Base-by-base conservation (phyloP, 2,329 filamentous ascomycete species). In the Penicillium sp. region DNA sequence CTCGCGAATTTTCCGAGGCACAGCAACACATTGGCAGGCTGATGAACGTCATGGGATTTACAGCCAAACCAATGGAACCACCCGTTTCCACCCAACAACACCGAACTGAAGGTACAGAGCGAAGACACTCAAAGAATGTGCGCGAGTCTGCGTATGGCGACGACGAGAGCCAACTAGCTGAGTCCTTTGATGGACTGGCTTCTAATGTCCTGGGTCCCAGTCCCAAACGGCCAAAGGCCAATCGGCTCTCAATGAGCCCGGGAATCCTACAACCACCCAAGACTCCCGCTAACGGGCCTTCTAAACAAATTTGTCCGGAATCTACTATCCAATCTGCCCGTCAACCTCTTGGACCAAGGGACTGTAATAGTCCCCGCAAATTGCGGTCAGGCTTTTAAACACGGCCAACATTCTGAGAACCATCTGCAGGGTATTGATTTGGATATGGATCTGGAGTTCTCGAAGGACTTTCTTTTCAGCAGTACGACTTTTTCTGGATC, bases 31-130 rank as follows among this genome's bases (percentile, higher is more conserved):
- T 75, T 22, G 64, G 69, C 14, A 68, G 71, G 13, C 56, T 76
- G 4, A 76, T 76, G 73, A 65, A 62, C 16, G 72, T 76, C 1
- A 76, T 75, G 73, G 73, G 71, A 1, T 73, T 74, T 51, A 66
- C 68, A 6, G 56, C 67, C 4, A 63, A 68, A 2, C 27, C 64
- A 11, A 54, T 53, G 42, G 62, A 63, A 16, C 59, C 39, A 52
- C 56, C 39, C 5, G 21, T 16, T 13, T 19, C 27, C 11, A 47
- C 37, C 21, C 19, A 45, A 4, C 16, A 9, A 1, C 56, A 46
- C 10, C 49, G 27, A 29, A n/a, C 7, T 19, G 4, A 6, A 47
- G 8, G 19, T 22, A 22, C 4, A 14, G 24, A 26, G 9, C 14
- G 9, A 6, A 49, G 22, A 4, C 54, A 57, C 27, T 45, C 59